Base-by-base conservation (phyloP, 2,329 filamentous ascomycete genomes). In the Hortaea sp. region DNA sequence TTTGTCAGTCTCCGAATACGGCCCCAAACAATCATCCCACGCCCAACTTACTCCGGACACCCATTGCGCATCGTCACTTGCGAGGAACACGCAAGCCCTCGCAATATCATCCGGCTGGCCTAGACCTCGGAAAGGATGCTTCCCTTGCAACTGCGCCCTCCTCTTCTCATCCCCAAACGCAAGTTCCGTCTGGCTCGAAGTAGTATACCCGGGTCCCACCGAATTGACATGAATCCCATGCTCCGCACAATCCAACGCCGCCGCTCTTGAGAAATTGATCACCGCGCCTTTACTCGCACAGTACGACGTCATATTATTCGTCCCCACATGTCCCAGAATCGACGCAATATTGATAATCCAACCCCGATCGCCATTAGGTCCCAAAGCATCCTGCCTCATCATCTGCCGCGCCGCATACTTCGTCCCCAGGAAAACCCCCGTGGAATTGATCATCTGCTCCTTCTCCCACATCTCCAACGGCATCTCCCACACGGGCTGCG, bases 311-410 rank as follows among this genome's bases (percentile, higher is more conserved):
- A 49, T 49, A 27, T 63, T 63, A 38, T 68, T 63, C 40, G 73
- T 71, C 0, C 53, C 71, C 1, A 72, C 63, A 0, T 69, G 47
- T 0, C 70, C 72, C 32, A 65, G 60, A 10, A 73, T 66, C 1
- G 68, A 71, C 0, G 71, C 65, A 1, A 70, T 68, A 44, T 75
- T 76, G 38, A 76, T 65, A 42, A 76, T 72, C 68, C 71, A 74
- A 1, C 73, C 73, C 27, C 70, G 51, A 40, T 72, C 66, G 11
- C 71, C 68, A 2, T 52, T 57, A 1, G 51, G 48, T 35, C 9
- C 7, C 4, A 63, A 57, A 0, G 63, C 65, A 0, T 68, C 60
- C 49, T 79, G 76, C 5, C 62, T 60, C 7, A 76, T 58, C 72
- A 79, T 77, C 49, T 76, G 74, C 1, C 49, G 46, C 1, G 65